phyloP scores from a whole-genome alignment of 768 basidiomycete species.

The Mycena leptocephala region DNA sequence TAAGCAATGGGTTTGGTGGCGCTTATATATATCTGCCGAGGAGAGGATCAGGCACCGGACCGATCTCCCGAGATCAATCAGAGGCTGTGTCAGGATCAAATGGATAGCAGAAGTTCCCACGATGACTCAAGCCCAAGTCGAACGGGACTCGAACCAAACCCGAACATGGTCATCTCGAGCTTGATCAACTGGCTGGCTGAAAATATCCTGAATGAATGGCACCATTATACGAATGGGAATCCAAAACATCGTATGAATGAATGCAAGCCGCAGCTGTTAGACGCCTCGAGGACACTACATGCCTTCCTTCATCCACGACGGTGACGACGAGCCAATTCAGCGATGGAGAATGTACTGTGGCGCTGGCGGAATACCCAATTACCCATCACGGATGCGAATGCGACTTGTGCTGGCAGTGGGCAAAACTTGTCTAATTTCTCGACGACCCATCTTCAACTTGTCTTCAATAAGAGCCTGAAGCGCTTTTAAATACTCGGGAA shows the following conservation, averaged over 20 bases:
- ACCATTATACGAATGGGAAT: too few species aligned
- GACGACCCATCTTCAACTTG: constrained; percentile 67
- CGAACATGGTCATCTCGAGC: too few species aligned
- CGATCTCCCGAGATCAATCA: not conserved
- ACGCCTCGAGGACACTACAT: too few species aligned
- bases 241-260: too few species aligned
- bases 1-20: not conserved
- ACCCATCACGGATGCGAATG: not conserved
- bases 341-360: not conserved
- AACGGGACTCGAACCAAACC: too few species aligned
- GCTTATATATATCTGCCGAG: not conserved
- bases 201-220: too few species aligned
- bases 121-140: too few species aligned
- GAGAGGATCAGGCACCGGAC: not conserved
- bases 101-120: too few species aligned
- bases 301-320: too few species aligned
- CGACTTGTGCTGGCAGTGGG: constrained; percentile 45
- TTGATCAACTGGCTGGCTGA: too few species aligned
- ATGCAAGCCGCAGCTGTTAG: too few species aligned
- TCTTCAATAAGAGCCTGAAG: constrained; percentile 73
- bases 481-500: not conserved
- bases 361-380: not conserved
- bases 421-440: constrained; percentile 77
- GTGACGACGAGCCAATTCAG: too few species aligned
- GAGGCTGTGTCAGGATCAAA: not conserved